These are phyloP conservation scores for Colletotrichum brevisporum DNA, from an alignment of 2,329 filamentous ascomycete species.

Conservation along the genomic window DNA sequence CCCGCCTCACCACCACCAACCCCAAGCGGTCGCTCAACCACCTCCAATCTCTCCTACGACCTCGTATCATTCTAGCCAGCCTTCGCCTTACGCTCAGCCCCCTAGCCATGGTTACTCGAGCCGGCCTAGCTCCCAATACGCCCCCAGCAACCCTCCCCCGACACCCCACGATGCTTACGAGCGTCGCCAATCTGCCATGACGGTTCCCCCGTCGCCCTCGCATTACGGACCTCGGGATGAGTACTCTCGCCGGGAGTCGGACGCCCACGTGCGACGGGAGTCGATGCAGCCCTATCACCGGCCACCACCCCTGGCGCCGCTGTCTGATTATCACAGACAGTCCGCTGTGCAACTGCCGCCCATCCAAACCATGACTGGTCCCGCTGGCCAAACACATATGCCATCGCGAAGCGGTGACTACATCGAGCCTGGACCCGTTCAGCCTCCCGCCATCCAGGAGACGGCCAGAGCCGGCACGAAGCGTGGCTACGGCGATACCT, in stretches of 20 bases:
- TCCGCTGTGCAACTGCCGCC: conserved; percentile 19
- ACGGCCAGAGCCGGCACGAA: conserved; percentile 37
- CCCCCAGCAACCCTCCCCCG: conserved; percentile 47
- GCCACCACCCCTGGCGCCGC: conserved; percentile 51
- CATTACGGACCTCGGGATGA: conserved; percentile 42
- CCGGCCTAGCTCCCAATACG: conserved; percentile 48
- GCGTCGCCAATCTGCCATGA: conserved; percentile 54
- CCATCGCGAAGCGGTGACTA: background rate
- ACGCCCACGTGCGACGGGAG: conserved; percentile 38
- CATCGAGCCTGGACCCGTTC: conserved; percentile 33
- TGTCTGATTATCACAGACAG: conserved; percentile 38
- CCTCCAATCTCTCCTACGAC: conserved; percentile 52
- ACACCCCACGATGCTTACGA: conserved; percentile 54
- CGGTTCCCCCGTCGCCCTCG: conserved; percentile 56
- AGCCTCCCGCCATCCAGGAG: conserved; percentile 16
- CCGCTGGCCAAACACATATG: conserved; percentile 6
- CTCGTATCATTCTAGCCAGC: conserved; percentile 51
- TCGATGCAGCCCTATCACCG: conserved; percentile 47
- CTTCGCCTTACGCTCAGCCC: conserved; percentile 58
- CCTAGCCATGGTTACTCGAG: conserved; percentile 55
- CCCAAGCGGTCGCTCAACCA: conserved; percentile 48
- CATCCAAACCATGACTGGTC: conserved; percentile 5
- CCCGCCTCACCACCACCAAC: conserved; percentile 48
- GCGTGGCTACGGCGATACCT: conserved; percentile 39
- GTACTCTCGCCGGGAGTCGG: conserved; percentile 17